Percentiles rank a stretch among this genome's conserved stretches.
Evolutionary conservation across 23 red algal genomes (phyloP).

Genomic region (Agarophyton chilense): DNA sequence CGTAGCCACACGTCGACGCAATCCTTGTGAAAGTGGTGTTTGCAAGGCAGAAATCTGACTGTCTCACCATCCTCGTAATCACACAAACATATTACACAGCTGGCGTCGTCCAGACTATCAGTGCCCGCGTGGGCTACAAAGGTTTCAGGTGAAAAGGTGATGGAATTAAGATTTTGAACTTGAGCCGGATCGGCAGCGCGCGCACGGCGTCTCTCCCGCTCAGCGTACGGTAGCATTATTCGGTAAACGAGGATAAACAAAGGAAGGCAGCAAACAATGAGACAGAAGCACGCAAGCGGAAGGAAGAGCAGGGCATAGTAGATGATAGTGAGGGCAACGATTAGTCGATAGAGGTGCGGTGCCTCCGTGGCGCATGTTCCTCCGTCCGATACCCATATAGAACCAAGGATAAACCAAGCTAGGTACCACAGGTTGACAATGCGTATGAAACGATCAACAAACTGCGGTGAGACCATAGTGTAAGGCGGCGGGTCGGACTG

Average conservation of each 20-base stretch:
- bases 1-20: slow-evolving; percentile 95
- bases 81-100: slow-evolving; percentile 93
- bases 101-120: slow-evolving; percentile 77
- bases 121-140: slow-evolving; percentile 41
- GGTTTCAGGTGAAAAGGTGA: slow-evolving; percentile 61
- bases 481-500: not conserved
- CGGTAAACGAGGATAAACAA: slow-evolving; percentile 88
- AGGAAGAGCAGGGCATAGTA: slow-evolving; percentile 97
- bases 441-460: slow-evolving; percentile 73
- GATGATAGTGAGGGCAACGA: slow-evolving; percentile 86
- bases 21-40: slow-evolving; percentile 91
- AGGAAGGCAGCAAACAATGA: slow-evolving; percentile 97
- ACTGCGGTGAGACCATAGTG: slow-evolving; percentile 35
- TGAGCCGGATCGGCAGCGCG: slow-evolving; percentile 75
- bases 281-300: slow-evolving; percentile 86
- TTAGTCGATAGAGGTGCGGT: slow-evolving; percentile 87
- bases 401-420: slow-evolving; percentile 91
- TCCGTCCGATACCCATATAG: slow-evolving; percentile 87
- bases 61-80: slow-evolving; percentile 79
- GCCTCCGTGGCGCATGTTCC: slow-evolving; percentile 84
- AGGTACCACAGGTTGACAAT: slow-evolving; percentile 91
- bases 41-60: slow-evolving; percentile 76
- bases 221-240: slow-evolving; percentile 88
- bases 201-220: slow-evolving; percentile 75
- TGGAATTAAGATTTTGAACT: slow-evolving; percentile 77